Conservation (phyloP, 2,329 filamentous ascomycete species). For the Pyrenophora teres region DNA sequence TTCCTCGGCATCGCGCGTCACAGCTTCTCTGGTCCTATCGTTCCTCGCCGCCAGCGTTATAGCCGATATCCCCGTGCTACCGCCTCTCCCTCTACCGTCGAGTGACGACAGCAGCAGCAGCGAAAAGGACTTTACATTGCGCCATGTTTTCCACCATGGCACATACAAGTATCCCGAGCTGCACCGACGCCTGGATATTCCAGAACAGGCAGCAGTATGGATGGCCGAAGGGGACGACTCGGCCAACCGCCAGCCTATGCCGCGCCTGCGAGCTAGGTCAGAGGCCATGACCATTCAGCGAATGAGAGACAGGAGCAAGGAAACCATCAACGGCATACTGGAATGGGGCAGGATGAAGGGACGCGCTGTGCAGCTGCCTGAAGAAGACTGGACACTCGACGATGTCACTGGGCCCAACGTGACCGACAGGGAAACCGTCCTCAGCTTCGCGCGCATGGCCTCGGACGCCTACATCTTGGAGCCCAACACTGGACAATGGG, state of each 20-base stretch:
- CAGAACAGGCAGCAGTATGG: conserved; percentile 64
- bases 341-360: conserved; percentile 72
- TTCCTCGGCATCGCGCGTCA: conserved; percentile 66
- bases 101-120: conserved; percentile 23
- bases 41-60: conserved; percentile 62
- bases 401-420: conserved; percentile 78
- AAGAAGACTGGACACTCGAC: conserved; percentile 82
- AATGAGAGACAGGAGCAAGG: conserved; percentile 75
- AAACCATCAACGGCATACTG: conserved; percentile 78
- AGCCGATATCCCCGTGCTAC: conserved; percentile 40
- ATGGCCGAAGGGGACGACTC: conserved; percentile 62
- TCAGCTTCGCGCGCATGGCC: conserved; percentile 86
- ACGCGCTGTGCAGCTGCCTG: conserved; percentile 68
- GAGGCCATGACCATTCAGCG: conserved; percentile 74
- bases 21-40: conserved; percentile 66
- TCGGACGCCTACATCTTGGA: conserved; percentile 84
- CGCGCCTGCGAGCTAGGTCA: conserved; percentile 62
- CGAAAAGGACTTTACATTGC: conserved; percentile 57
- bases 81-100: conserved; percentile 29
- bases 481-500: conserved; percentile 76
- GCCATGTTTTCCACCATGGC: conserved; percentile 93
- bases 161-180: conserved; percentile 76
- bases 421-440: conserved; percentile 80
- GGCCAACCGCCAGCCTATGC: conserved; percentile 47
- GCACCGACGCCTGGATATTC: conserved; percentile 76